A percentile compares a stretch with the other conserved stretches of the same genome.
These are phyloP conservation scores for Phoma sp. DNA, from an alignment of 2,329 filamentous ascomycete species.

Conservation along the genomic window DNA sequence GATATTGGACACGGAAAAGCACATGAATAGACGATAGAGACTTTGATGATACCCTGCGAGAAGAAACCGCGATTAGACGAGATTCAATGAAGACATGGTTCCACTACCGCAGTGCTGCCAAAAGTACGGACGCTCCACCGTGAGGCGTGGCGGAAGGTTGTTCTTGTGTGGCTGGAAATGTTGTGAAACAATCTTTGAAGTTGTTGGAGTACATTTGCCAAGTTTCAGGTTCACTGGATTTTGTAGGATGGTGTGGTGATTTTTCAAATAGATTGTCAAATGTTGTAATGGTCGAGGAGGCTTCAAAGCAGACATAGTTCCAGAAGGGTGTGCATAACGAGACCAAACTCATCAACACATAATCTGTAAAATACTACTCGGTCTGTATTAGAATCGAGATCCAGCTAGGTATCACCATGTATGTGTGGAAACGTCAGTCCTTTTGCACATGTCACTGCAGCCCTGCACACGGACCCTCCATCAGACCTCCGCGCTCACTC, in stretches of 20 bases:
- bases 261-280: too few relatives aligned
- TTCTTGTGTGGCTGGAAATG: too few relatives aligned
- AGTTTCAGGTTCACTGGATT: too few relatives aligned
- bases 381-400: not conserved
- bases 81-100: constrained; percentile 12
- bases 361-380: too few relatives aligned
- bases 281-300: too few relatives aligned
- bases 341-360: too few relatives aligned
- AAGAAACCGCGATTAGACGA: constrained; percentile 17
- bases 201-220: not conserved
- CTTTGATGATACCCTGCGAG: constrained; percentile 36
- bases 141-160: not conserved
- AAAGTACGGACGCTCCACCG: constrained; percentile 9
- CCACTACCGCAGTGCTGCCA: constrained; percentile 32
- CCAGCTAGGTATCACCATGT: too few relatives aligned
- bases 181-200: not conserved
- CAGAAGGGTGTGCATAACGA: too few relatives aligned
- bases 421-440: not conserved
- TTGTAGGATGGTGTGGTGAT: too few relatives aligned
- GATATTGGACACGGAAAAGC: constrained; percentile 13
- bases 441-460: not conserved
- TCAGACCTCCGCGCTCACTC: constrained; percentile 2
- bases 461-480: not conserved
- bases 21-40: constrained; percentile 29
- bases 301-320: too few relatives aligned